Evolutionary conservation across 148 eudicot species (phyloP).

Genomic region (Chenopodium suecicum): DNA sequence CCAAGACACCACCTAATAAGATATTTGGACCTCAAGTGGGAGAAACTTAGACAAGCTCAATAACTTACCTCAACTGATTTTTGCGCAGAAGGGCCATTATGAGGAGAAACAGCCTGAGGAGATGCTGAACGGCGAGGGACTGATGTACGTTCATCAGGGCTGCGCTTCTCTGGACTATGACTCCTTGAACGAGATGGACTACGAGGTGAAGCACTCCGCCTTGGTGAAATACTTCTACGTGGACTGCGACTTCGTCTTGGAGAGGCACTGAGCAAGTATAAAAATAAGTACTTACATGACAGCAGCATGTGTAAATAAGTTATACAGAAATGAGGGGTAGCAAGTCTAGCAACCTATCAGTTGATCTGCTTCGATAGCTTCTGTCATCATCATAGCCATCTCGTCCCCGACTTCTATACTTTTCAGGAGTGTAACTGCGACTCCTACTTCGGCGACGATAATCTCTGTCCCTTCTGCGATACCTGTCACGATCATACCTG

Average conservation of each 20-base stretch:
- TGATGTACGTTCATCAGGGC: constrained; percentile 32
- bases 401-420: constrained; percentile 60
- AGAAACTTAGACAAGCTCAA: not conserved
- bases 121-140: constrained; percentile 38
- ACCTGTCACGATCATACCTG: constrained; percentile 60
- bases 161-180: constrained; percentile 37
- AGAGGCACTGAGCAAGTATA: constrained; percentile 51
- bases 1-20: constrained; percentile 8
- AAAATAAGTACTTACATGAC: not conserved
- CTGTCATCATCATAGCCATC: constrained; percentile 63
- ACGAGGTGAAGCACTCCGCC: constrained; percentile 43
- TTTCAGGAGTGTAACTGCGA: constrained; percentile 66
- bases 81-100: constrained; percentile 33
- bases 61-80: constrained; percentile 39
- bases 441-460: constrained; percentile 59
- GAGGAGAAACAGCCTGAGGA: constrained; percentile 40
- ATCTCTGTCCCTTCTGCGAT: constrained; percentile 62
- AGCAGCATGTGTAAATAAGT: not conserved
- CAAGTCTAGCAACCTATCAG: constrained; percentile 51
- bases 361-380: constrained; percentile 57
- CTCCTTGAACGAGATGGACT: constrained; percentile 42
- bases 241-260: constrained; percentile 57
- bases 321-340: not conserved
- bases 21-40: not conserved
- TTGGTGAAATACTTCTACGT: constrained; percentile 67